Evolutionary conservation across 2,329 filamentous ascomycete species (phyloP), one percentile per base, ranked within the genome.

Genomic region (Penicillium sp.): DNA sequence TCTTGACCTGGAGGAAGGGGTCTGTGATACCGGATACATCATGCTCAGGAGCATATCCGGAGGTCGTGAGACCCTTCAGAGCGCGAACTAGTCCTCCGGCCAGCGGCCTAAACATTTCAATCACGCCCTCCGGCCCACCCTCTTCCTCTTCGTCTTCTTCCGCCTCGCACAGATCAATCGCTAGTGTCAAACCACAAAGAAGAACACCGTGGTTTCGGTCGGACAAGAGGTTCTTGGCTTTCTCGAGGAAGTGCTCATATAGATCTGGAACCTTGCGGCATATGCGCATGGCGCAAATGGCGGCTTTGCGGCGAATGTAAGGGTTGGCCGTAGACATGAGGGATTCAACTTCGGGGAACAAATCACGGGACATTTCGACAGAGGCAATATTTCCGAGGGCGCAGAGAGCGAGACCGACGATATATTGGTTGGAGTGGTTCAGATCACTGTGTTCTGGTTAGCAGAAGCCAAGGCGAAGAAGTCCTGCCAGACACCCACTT

Each of bases 11-110:
- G 45, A 99, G 76, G 78, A 99, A 99, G 0, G 94, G 94, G 74
- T 99, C 95, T 39, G 93, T 96, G 60, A 99, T 96, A 36, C 95
- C 95, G 16, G 92, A 97, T 41, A 99, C 94, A 75, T 99, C 94
- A 72, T 99, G 95, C 72, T 99, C 94, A 3, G 94, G 94, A 10
- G 94, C 90, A 75, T 99, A 99, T 46, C 94, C 94, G 24, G 94
- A 97, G 40, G 92, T 94, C 11, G 93, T 94, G 52, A 99, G 81
- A 4, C 89, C 87, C 77, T 97, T 99, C 64, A 99, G 75, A 32
- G 92, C 93, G 71, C 92, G 90, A 53, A 97, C 93, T 50, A 99
- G 78, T 29, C 86, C 85, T 4, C 88, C 88, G n/a, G 91, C 89
- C 53, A 95, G 84, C 41, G 90, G 87, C 68, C 91, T 87, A 79